These are phyloP conservation scores for Ciborinia camelliae DNA, from an alignment of 2,329 filamentous ascomycete species.

Conservation along the genomic window DNA sequence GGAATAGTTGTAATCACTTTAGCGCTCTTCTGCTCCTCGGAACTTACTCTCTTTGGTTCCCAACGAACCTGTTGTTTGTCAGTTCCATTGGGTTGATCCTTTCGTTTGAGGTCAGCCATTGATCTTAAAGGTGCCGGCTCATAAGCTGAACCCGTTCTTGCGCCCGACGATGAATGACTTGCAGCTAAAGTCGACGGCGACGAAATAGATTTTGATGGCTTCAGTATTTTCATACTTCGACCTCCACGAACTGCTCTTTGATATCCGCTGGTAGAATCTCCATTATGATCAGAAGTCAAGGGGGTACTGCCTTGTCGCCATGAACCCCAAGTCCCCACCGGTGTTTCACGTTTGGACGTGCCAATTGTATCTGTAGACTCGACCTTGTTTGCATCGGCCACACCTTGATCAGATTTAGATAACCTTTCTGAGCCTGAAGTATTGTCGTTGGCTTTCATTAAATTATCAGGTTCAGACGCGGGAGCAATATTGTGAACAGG, in stretches of 20 bases:
- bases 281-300: conserved; percentile 27
- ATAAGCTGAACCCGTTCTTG: conserved; percentile 50
- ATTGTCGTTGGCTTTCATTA: conserved; percentile 21
- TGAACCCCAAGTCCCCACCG: conserved; percentile 64
- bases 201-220: conserved; percentile 66
- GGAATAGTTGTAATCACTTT: conserved; percentile 39
- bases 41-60: conserved; percentile 51
- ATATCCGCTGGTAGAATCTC: conserved; percentile 48
- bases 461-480: conserved; percentile 25
- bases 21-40: conserved; percentile 37
- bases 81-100: conserved; percentile 46
- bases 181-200: conserved; percentile 43
- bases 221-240: conserved; percentile 86
- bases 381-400: conserved; percentile 14
- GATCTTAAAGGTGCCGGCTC: conserved; percentile 46
- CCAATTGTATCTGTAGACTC: conserved; percentile 23
- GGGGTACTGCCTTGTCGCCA: conserved; percentile 57
- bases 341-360: conserved; percentile 42
- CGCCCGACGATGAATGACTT: conserved; percentile 40
- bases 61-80: conserved; percentile 42
- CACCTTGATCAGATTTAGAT: conserved; percentile 4
- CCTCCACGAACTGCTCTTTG: conserved; percentile 65
- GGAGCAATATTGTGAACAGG: conserved; percentile 19
- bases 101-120: conserved; percentile 53
- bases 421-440: conserved; percentile 27